Base-by-base conservation (phyloP, 805 yeast genomes). In the Teunomyces tritomae region DNA sequence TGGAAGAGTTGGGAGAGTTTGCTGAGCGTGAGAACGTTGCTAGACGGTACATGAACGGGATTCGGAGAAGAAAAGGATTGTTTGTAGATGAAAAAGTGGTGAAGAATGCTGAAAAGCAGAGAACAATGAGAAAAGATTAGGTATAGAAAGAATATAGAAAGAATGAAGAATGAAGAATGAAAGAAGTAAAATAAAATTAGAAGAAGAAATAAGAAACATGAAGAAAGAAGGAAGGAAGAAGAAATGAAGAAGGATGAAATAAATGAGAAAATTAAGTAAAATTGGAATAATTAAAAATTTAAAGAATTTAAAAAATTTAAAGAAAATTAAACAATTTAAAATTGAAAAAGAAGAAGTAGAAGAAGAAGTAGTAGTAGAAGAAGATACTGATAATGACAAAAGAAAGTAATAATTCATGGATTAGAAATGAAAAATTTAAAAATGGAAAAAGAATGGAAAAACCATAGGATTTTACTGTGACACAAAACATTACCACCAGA, bases 11-110 rank as follows among this genome's bases (percentile, higher is more conserved):
- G 39, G 99, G 99, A 26, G 96, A 89, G 53, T 79, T 80, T 55
- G 96, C 97, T 1, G 99, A 94, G 57, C 79, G 87, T 58, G 98
- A 89, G 59, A 94, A 94, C 60, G 74, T 91, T 53, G 98, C 97
- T 0, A 79, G 95, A 63, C 77, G 77, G 61, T 91, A 92, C 63
- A 87, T 94, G 85, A 89, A 89, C 54, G 71, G 71, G 14, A 81
- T 94, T 39, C 78, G 99, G 61, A 80, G 81, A 62, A 78, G 95
- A 54, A 94, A 94, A 70, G 99, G 99, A 8, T 70, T 94, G 49
- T 84, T 85, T 57, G 87, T 90, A 17, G 96, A 89, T 58, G 96
- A 89, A 60, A 91, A 91, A 67, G 87, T 94, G 39, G 87, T 94
- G 17, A 80, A 88, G 62, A 87, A 86, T 61, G 97, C 98, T 1